Conservation (phyloP, 2,329 filamentous ascomycete species). For the Ascochyta fabae region DNA sequence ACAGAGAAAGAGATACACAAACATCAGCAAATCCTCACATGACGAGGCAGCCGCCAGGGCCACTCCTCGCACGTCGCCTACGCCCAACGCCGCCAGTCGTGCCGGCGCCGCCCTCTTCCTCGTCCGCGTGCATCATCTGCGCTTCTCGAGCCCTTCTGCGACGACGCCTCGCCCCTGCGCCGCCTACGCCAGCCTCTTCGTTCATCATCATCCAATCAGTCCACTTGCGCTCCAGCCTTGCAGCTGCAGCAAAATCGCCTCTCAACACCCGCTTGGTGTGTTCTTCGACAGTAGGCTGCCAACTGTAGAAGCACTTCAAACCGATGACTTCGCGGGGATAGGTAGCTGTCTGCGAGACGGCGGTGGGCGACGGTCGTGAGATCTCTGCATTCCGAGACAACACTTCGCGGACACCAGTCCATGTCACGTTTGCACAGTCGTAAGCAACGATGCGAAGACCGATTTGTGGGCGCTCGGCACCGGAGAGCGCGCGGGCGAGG, state of each 20-base stretch:
- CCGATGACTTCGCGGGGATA: conserved; percentile 81
- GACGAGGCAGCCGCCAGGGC: conserved; percentile 53
- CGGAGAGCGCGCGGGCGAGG: conserved; percentile 42
- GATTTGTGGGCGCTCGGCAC: conserved; percentile 49
- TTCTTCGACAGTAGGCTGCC: conserved; percentile 93
- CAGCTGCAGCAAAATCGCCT: conserved; percentile 76
- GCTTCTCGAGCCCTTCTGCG: conserved; percentile 82
- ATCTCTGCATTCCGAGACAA: conserved; percentile 83
- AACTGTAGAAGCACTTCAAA: conserved; percentile 93
- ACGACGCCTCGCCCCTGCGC: conserved; percentile 69
- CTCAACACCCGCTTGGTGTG: conserved; percentile 84
- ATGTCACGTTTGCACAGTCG: conserved; percentile 90
- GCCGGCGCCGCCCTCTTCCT: conserved; percentile 68
- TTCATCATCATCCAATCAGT: conserved; percentile 91
- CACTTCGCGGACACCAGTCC: conserved; percentile 88
- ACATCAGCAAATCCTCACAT: conserved; percentile 48
- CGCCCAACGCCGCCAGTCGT: conserved; percentile 50
- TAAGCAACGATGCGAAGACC: conserved; percentile 83
- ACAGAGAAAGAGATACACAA: background rate
- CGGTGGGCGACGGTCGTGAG: conserved; percentile 55
- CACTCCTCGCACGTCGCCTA: conserved; percentile 56
- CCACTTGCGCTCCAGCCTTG: conserved; percentile 88
- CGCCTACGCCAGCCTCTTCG: conserved; percentile 78
- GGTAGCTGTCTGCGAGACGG: conserved; percentile 48
- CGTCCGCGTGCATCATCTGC: conserved; percentile 77